These are phyloP conservation scores for Fusarium vanettenii DNA, from an alignment of 2,329 filamentous ascomycete genomes.

Conservation along the genomic window DNA sequence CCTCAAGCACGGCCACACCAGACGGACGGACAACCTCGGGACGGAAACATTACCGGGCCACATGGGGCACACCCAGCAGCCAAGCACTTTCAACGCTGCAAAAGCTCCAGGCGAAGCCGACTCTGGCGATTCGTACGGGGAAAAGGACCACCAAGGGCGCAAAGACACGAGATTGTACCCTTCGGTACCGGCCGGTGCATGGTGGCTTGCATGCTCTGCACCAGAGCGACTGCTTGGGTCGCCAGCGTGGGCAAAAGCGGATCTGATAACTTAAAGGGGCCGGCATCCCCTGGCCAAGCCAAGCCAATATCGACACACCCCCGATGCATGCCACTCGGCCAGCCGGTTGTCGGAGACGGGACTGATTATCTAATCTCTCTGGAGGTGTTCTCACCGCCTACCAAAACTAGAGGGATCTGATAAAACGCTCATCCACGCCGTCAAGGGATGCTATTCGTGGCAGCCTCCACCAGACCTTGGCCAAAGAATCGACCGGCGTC, in stretches of 20 bases:
- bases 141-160: background rate
- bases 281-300: slow-evolving; percentile 5
- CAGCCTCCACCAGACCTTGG: background rate
- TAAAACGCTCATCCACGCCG: slow-evolving; percentile 30
- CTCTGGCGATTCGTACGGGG: background rate
- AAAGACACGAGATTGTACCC: background rate
- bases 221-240: slow-evolving; percentile 4
- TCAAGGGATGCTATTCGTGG: background rate
- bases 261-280: slow-evolving; percentile 41
- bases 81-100: background rate
- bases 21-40: background rate
- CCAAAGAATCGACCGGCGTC: background rate
- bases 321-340: slow-evolving; percentile 16
- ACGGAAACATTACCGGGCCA: background rate
- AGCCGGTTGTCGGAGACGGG: slow-evolving; percentile 30
- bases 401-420: slow-evolving; percentile 25
- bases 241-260: slow-evolving; percentile 32
- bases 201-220: slow-evolving; percentile 6
- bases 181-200: slow-evolving; percentile 6
- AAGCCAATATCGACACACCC: slow-evolving; percentile 8
- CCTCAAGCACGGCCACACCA: background rate
- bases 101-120: background rate
- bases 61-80: background rate
- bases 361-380: background rate
- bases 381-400: slow-evolving; percentile 13